Conservation (phyloP, 331 rosid genomes). For the Ulmus americana region DNA sequence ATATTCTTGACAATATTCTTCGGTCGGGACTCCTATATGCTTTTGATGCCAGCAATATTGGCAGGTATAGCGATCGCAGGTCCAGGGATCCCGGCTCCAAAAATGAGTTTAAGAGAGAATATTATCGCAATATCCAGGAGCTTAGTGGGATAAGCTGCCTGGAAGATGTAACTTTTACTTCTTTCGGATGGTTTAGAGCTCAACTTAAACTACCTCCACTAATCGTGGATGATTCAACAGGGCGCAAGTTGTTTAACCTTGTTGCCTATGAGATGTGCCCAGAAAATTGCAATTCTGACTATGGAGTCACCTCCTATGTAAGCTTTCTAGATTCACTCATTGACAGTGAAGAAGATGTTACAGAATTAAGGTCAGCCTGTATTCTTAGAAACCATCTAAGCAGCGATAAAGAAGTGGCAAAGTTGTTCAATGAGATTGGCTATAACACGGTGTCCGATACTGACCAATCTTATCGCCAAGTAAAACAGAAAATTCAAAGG, state of each 20-base stretch:
- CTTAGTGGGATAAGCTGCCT: background rate
- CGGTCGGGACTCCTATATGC: background rate
- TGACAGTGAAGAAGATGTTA: conserved; percentile 14
- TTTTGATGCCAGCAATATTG: background rate
- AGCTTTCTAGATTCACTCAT: conserved; percentile 22
- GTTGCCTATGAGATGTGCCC: conserved; percentile 22
- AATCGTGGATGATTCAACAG: background rate
- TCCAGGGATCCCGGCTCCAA: too few species aligned
- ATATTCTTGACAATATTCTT: conserved; percentile 23
- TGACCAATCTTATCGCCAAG: background rate
- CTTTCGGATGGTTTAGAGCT: background rate
- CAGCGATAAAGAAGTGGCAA: background rate
- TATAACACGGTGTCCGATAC: background rate
- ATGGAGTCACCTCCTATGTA: conserved; percentile 12
- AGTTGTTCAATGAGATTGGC: background rate
- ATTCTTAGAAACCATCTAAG: background rate
- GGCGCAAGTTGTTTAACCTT: conserved; percentile 15
- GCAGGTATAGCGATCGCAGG: background rate
- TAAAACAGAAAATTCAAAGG: background rate
- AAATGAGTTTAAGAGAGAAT: too few species aligned
- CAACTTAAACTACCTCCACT: conserved; percentile 16
- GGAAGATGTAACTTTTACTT: background rate
- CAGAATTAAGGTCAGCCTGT: background rate
- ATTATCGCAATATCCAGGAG: conserved; percentile 14
- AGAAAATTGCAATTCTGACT: background rate